Percentiles rank a stretch among this genome's conserved stretches.
Evolutionary conservation across 225 moss, liverwort and hornwort genomes (phyloP).

Genomic region (Pseudoscleropodium purum): DNA sequence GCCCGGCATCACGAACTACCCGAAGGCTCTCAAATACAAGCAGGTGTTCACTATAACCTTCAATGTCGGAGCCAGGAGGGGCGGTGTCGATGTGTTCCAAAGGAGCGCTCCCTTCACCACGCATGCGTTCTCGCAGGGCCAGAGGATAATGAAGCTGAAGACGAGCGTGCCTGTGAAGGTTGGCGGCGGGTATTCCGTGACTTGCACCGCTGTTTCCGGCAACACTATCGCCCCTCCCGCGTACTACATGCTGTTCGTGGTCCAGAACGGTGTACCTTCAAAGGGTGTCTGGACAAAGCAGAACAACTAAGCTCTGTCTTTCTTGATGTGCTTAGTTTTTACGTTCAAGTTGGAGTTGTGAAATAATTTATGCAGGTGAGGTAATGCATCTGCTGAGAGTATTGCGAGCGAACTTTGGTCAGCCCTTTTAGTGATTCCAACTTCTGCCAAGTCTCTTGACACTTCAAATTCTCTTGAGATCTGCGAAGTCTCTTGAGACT

Average conservation of each 20-base stretch:
- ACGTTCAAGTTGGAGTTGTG: neutral
- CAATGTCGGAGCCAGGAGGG: neutral
- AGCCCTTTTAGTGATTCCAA: no score
- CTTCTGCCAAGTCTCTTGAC: neutral
- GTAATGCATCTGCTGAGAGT: neutral
- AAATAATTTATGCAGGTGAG: neutral
- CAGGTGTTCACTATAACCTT: slow-evolving; percentile 12
- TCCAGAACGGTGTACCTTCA: slow-evolving; percentile 11
- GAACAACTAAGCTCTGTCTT: neutral
- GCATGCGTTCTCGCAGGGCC: slow-evolving; percentile 22
- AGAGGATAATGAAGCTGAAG: slow-evolving; percentile 9
- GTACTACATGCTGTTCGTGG: slow-evolving; percentile 15
- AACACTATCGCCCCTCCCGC: slow-evolving; percentile 16
- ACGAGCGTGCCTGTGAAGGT: neutral
- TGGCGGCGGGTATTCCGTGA: neutral
- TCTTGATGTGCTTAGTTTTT: no score
- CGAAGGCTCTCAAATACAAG: neutral
- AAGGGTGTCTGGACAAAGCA: slow-evolving; percentile 22
- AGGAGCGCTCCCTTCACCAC: slow-evolving; percentile 20
- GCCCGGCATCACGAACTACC: neutral
- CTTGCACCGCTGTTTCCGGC: neutral
- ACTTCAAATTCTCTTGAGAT: no score
- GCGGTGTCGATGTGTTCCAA: neutral
- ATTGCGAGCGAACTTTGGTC: neutral
- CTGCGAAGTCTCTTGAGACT: neutral